phyloP scores from a whole-genome alignment of 2,329 filamentous ascomycete species.

The Hawksworthiomyces lignivorus region DNA sequence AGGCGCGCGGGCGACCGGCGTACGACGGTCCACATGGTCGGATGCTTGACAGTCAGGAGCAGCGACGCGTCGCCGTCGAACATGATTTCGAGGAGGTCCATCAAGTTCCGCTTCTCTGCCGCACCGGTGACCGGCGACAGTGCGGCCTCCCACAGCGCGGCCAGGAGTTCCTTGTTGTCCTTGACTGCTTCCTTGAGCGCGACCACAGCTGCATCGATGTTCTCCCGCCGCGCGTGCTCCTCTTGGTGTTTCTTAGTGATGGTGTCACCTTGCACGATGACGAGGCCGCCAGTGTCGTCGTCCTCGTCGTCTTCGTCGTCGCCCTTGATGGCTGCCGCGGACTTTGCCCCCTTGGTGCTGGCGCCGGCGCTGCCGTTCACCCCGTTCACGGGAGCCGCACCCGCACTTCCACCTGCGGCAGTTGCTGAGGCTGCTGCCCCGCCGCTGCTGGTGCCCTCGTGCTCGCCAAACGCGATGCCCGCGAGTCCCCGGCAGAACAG shows the following conservation, averaged over 20 bases:
- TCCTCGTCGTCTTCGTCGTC: constrained; percentile 35
- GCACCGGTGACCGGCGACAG: constrained; percentile 39
- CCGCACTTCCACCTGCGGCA: background rate
- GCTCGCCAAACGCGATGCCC: constrained; percentile 56
- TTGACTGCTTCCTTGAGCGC: constrained; percentile 42
- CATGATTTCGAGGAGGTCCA: constrained; percentile 44
- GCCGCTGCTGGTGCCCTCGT: too few relatives aligned
- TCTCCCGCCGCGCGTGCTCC: constrained; percentile 39
- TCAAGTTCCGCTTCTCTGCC: constrained; percentile 39
- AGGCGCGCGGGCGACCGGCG: constrained; percentile 15
- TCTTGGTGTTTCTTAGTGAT: constrained; percentile 36
- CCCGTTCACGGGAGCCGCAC: too few relatives aligned
- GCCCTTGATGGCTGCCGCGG: constrained; percentile 41
- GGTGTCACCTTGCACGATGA: constrained; percentile 38
- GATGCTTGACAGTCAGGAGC: constrained; percentile 37
- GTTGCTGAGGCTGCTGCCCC: constrained; percentile 16
- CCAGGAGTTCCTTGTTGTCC: constrained; percentile 35
- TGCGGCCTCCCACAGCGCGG: constrained; percentile 41
- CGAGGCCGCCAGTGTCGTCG: constrained; percentile 32
- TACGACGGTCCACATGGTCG: constrained; percentile 35
- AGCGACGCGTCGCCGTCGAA: constrained; percentile 41
- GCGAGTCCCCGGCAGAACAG: constrained; percentile 53
- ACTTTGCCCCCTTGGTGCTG: background rate
- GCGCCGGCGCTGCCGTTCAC: background rate
- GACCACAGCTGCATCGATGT: constrained; percentile 37